phyloP scores from a whole-genome alignment of 306 rosid genomes.

The Vicia sativa region DNA sequence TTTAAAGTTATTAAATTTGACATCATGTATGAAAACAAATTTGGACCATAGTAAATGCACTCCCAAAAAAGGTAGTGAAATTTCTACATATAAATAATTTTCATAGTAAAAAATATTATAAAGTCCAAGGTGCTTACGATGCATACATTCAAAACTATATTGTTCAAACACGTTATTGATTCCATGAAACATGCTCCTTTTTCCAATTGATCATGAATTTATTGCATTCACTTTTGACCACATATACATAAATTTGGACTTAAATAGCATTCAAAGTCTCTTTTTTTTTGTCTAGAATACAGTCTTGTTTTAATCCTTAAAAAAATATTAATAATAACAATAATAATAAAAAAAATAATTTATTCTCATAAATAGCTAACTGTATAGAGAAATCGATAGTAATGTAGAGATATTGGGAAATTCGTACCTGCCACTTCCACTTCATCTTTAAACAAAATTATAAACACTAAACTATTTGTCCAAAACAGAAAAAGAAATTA shows the following conservation, averaged over 20 bases:
- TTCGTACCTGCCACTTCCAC: no score
- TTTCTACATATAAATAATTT: not conserved
- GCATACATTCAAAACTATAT: constrained; percentile 41
- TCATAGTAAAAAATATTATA: not conserved
- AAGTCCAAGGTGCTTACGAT: constrained; percentile 32
- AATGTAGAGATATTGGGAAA: no score
- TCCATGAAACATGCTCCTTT: constrained; percentile 32
- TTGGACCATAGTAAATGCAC: not conserved
- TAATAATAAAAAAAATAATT: no score
- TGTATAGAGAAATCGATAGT: no score
- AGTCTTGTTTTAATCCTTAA: no score
- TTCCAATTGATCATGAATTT: constrained; percentile 37
- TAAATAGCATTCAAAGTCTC: constrained; percentile 2
- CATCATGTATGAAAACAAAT: not conserved
- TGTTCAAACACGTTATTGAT: constrained; percentile 41
- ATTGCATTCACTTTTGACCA: constrained; percentile 42
- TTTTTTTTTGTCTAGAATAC: no score
- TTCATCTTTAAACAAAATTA: no score
- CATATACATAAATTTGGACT: constrained; percentile 23
- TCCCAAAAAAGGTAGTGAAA: not conserved
- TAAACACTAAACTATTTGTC: no score
- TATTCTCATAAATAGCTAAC: no score
- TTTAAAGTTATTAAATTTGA: not conserved
- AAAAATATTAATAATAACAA: no score
- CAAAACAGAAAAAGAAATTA: no score